phyloP scores from a whole-genome alignment of 2,329 filamentous ascomycete species.

The Cercospora canescens region DNA sequence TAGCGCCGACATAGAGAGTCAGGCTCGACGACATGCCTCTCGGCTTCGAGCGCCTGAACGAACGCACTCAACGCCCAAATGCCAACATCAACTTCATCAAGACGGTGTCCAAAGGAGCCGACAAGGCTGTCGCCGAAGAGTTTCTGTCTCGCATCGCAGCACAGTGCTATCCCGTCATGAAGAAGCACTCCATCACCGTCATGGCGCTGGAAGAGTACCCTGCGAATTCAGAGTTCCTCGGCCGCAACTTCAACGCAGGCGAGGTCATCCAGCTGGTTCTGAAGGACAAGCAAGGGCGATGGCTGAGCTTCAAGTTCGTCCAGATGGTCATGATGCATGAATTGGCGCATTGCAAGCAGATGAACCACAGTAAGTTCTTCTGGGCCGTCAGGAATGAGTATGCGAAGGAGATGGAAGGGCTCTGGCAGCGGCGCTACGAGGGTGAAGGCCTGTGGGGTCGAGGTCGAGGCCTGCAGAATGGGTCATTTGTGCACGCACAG shows the following conservation, averaged over 20 bases:
- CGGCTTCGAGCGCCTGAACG: constrained; percentile 77
- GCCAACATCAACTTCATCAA: constrained; percentile 83
- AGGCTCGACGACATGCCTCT: constrained; percentile 65
- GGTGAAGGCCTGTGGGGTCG: constrained; percentile 84
- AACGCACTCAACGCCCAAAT: constrained; percentile 72
- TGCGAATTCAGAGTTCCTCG: constrained; percentile 78
- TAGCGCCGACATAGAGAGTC: constrained; percentile 15
- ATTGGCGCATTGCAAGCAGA: constrained; percentile 83
- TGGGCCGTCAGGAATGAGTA: constrained; percentile 78
- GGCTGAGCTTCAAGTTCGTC: constrained; percentile 80
- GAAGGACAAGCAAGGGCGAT: constrained; percentile 62
- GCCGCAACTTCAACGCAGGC: constrained; percentile 87
- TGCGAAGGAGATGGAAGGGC: constrained; percentile 65
- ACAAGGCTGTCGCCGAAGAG: constrained; percentile 62
- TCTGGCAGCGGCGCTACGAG: constrained; percentile 71
- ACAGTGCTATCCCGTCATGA: constrained; percentile 68
- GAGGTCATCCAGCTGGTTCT: constrained; percentile 85
- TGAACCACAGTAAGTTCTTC: constrained; percentile 83
- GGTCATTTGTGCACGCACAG: constrained; percentile 61
- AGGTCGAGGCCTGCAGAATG: constrained; percentile 63
- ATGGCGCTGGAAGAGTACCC: constrained; percentile 74
- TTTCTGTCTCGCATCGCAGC: constrained; percentile 78
- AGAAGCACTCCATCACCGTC: constrained; percentile 46
- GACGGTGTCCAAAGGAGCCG: constrained; percentile 52
- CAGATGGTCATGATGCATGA: constrained; percentile 98